phyloP scores from a whole-genome alignment of 139 green algal species.

The Limnomonas spitsbergensis region DNA sequence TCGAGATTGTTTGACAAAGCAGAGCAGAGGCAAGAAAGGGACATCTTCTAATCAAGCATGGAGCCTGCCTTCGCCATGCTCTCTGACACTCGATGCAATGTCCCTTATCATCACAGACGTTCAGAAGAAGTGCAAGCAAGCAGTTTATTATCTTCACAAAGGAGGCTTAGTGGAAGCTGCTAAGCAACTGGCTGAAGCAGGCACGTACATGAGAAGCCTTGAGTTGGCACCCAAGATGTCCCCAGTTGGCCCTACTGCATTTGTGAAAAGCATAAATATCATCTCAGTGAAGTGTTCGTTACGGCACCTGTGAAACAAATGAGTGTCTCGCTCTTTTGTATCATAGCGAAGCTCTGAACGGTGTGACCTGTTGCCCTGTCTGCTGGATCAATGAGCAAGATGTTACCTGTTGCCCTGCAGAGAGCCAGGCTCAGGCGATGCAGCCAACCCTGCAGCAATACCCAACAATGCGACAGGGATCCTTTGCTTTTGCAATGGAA shows the following conservation, averaged over 20 bases:
- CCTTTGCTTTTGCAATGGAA: constrained; percentile 6
- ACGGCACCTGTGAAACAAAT: background rate
- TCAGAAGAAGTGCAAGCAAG: constrained; percentile 76
- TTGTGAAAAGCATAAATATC: no score
- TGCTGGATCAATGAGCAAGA: constrained; percentile 1
- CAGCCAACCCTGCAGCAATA: background rate
- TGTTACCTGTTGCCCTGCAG: background rate
- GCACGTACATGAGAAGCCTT: background rate
- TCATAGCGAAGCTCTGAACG: background rate
- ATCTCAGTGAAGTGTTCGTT: background rate
- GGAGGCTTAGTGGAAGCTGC: constrained; percentile 28
- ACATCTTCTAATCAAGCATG: background rate
- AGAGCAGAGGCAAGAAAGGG: background rate
- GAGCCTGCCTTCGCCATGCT: background rate
- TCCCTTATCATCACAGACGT: constrained; percentile 46
- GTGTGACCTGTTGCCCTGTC: background rate
- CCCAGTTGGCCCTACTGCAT: no score
- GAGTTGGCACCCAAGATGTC: background rate
- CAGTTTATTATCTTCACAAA: constrained; percentile 74
- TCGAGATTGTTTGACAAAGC: background rate
- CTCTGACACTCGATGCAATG: background rate
- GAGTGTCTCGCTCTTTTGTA: background rate
- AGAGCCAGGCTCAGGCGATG: no score
- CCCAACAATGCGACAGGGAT: background rate
- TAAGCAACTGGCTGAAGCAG: background rate